phyloP scores from a whole-genome alignment of 2,329 filamentous ascomycete genomes.

The Stachybotrys elegans region DNA sequence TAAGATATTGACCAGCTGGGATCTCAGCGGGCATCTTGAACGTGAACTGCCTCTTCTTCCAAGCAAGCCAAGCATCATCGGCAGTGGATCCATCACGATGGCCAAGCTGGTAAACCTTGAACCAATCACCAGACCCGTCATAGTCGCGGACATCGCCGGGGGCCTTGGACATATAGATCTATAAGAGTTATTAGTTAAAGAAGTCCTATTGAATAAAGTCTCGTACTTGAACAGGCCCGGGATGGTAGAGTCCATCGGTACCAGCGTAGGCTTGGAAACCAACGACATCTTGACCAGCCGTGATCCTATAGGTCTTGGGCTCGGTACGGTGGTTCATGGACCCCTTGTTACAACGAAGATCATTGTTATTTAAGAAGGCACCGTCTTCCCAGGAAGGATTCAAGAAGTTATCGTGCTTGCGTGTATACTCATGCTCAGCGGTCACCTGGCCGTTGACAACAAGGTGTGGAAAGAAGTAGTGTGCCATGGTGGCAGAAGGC shows the following conservation, averaged over 20 bases:
- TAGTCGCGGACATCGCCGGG: slow-evolving; percentile 1
- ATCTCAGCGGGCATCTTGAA: neutral
- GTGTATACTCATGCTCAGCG: neutral
- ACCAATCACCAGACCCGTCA: neutral
- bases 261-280: too few species aligned
- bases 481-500: neutral
- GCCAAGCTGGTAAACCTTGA: neutral
- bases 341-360: neutral
- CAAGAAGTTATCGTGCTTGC: neutral
- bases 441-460: neutral
- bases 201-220: too few species aligned
- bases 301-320: neutral
- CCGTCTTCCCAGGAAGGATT: neutral
- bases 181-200: too few species aligned
- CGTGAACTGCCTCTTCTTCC: neutral
- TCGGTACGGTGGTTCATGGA: neutral
- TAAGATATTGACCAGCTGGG: neutral
- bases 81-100: neutral
- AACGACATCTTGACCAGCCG: neutral
- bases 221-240: too few species aligned
- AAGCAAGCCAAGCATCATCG: neutral
- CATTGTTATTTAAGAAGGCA: neutral
- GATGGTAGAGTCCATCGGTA: too few species aligned
- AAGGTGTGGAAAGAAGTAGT: neutral
- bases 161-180: neutral